Evolutionary conservation across 1,284 basidiomycete species (phyloP), one percentile per base, ranked within the genome.

Genomic region (Moniliella sp.): DNA sequence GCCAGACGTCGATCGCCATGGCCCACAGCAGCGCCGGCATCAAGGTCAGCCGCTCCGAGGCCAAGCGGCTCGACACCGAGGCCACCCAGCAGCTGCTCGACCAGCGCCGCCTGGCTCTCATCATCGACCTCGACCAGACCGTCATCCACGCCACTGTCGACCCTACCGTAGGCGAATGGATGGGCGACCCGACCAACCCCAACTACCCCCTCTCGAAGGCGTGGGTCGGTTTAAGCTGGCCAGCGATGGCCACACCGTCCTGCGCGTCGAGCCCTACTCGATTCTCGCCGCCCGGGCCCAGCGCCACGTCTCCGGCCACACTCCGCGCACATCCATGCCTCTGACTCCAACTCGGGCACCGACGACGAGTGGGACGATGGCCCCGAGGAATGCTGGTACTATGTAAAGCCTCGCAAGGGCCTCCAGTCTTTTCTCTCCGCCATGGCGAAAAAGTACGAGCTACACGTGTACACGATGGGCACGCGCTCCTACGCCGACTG

Each of bases 401-500:
- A 88, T 62, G 82, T 94, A 61, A 97, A 97, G 62, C 38, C 36
- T 45, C 86, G 88, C 44, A 88, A 88, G 0, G 82, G 83, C n/a
- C 71, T 84, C 61, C 63, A 68, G 28, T 66, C 71, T 27, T 93
- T 97, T 57, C 67, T 97, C 31, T 62, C 67, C 38, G 65, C 69
- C 28, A 69, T 80, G 44, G 71, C 78, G 27, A 63, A 68, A 35
- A 75, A 77, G 51, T 97, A 91, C 63, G 83, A 97, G 64, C 81
- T 97, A 78, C 88, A 97, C 62, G 84, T 97, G 31, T 97, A 97
- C 64, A 97, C 88, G 15, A 97, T 97, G 84, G 88, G 88, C 34
- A 94, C 88, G 12, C 72, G 88, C 27, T 78, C 83, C 27, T 97
- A 97, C 61, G 88, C 88, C 25, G 79, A 86, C 62, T 74, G 84